Evolutionary conservation across 805 yeast species (phyloP), one percentile per base, ranked within the genome.

Genomic region (Groenewaldozyma tartarivorans): DNA sequence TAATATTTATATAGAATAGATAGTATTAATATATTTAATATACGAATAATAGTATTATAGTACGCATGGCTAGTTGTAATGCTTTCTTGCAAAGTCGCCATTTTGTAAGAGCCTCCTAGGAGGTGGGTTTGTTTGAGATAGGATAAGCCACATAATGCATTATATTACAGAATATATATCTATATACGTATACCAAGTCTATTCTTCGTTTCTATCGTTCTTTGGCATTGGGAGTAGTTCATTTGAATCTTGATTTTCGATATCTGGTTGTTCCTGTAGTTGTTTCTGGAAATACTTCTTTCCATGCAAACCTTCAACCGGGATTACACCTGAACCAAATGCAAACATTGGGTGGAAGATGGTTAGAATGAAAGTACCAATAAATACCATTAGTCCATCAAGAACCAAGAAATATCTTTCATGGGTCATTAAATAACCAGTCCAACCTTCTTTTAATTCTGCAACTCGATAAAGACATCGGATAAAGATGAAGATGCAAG

Each of bases 381-480:
- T 35, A 0, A 72, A 55, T 60, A 80, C 68, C 81, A 79, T 74
- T 40, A 79, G 52, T 2, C 77, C 78, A 49, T 81, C 88, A 16
- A 80, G 58, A 15, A 71, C 65, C 55, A 79, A 63, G 50, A 80
- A 73, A 50, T 71, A 77, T 35, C 65, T 58, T 55, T 81, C 86
- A 40, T 72, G 74, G 2, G 68, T 64, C 37, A 82, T 79, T 50
- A 86, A 62, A 42, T 58, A 66, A 1, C 94, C 90, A 4, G 54
- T 44, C 81, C 88, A 83, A 11, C 88, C 90, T 53, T 77, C 75
- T 2, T 77, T 59, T 43, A 86, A 65, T 59, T 86, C 95, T 30
- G 74, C 68, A 22, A 84, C 70, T 57, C 95, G 72, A 60, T 83
- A 86, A 30, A 79, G 64, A 50, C 92, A 81, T 33, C 54, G 45